These are phyloP conservation scores for Bathelium albidoporum DNA, from an alignment of 495 filamentous ascomycete genomes.

Conservation along the genomic window DNA sequence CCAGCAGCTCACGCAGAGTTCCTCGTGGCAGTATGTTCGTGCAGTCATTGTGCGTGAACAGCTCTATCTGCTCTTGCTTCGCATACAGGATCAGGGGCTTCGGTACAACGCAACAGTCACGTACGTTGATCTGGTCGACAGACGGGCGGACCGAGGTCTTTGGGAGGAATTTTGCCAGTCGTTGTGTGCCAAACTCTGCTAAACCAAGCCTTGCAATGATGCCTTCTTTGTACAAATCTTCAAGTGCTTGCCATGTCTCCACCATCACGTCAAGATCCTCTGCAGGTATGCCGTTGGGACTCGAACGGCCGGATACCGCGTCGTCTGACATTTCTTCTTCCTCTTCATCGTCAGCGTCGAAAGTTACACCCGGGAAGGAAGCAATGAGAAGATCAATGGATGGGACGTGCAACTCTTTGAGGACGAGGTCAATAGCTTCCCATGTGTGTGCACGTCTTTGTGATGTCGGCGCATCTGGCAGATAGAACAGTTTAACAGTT, in stretches of 20 bases:
- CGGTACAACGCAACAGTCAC: conserved; percentile 93
- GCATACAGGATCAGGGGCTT: conserved; percentile 77
- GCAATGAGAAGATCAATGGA: conserved; percentile 83
- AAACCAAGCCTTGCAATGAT: conserved; percentile 67
- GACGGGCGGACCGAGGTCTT: conserved; percentile 61
- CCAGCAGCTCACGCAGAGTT: conserved; percentile 72
- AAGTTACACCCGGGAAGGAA: conserved; percentile 85
- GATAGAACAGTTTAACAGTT: conserved; percentile 87
- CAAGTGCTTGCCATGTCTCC: conserved; percentile 59
- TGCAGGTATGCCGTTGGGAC: conserved; percentile 31
- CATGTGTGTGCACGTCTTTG: conserved; percentile 54
- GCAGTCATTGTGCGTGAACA: conserved; percentile 91
- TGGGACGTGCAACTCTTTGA: conserved; percentile 61
- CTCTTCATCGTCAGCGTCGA: conserved; percentile 84
- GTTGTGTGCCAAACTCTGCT: conserved; percentile 80
- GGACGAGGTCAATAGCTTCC: conserved; percentile 69
- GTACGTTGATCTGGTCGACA: conserved; percentile 94
- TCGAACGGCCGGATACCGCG: conserved; percentile 37
- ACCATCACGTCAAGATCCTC: conserved; percentile 57
- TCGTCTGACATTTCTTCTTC: conserved; percentile 56
- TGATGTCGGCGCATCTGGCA: conserved; percentile 51
- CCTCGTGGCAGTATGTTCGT: conserved; percentile 80
- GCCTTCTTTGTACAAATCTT: conserved; percentile 60
- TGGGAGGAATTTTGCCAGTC: conserved; percentile 56
- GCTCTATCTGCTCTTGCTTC: conserved; percentile 71